These are phyloP conservation scores for Trichoderma atrobrunneum DNA, from an alignment of 2,329 filamentous ascomycete species.

Conservation along the genomic window DNA sequence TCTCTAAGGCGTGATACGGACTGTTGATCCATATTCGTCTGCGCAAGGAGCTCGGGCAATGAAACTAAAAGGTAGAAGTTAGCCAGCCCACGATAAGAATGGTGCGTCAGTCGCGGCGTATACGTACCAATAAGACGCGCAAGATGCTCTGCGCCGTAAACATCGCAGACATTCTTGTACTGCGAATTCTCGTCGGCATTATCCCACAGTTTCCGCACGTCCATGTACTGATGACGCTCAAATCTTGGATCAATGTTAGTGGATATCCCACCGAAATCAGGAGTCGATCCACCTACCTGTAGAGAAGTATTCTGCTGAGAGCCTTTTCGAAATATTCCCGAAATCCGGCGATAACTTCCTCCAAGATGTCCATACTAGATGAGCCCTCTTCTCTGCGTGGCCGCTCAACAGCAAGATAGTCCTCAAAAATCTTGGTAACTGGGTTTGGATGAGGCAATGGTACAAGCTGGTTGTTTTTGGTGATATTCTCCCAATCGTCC, in stretches of 20 bases:
- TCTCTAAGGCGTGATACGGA: conserved; percentile 85
- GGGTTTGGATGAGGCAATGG: conserved; percentile 75
- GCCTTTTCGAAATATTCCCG: conserved; percentile 93
- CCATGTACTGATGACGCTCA: conserved; percentile 83
- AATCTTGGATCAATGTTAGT: conserved; percentile 55
- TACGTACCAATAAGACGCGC: conserved; percentile 79
- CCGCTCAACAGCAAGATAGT: conserved; percentile 72
- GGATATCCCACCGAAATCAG: background rate
- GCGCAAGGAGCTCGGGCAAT: conserved; percentile 88
- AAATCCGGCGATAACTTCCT: conserved; percentile 82
- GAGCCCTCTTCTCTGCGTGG: conserved; percentile 63
- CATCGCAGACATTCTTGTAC: conserved; percentile 71
- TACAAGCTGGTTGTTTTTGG: conserved; percentile 88
- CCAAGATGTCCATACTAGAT: conserved; percentile 77
- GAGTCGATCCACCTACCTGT: conserved; percentile 50
- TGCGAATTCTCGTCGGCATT: conserved; percentile 59
- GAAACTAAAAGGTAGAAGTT: conserved; percentile 57
- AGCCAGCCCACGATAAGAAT: background rate
- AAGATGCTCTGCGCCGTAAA: conserved; percentile 92
- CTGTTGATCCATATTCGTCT: conserved; percentile 97
- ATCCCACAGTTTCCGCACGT: conserved; percentile 70
- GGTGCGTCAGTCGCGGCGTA: background rate
- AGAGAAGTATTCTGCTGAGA: conserved; percentile 83
- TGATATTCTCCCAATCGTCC: conserved; percentile 98
- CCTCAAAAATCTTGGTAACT: conserved; percentile 73